Evolutionary conservation across 305 asterid genomes (phyloP).

Genomic region (Plantago lanceolata): DNA sequence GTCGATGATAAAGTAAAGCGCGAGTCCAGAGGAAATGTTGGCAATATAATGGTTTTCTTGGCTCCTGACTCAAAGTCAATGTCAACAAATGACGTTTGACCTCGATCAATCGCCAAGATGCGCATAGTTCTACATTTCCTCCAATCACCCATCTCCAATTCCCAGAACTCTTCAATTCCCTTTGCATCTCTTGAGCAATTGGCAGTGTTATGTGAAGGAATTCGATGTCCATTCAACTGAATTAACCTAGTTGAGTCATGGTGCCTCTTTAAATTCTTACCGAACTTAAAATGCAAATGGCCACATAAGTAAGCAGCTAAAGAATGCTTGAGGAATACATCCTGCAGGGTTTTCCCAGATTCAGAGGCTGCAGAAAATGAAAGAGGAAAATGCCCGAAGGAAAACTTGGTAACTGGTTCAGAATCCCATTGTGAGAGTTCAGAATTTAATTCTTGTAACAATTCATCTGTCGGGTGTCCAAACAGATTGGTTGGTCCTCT

Average conservation of each 20-base stretch:
- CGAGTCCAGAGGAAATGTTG: constrained; percentile 82
- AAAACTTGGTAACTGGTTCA: constrained; percentile 54
- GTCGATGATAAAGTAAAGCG: constrained; percentile 47
- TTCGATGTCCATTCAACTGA: constrained; percentile 60
- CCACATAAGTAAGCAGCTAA: constrained; percentile 81
- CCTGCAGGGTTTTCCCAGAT: constrained; percentile 66
- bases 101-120: constrained; percentile 74
- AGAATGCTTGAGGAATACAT: constrained; percentile 47
- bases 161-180: constrained; percentile 68
- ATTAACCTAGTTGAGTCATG: constrained; percentile 49
- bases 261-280: constrained; percentile 70
- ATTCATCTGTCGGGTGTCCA: constrained; percentile 92
- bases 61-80: constrained; percentile 52
- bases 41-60: constrained; percentile 64
- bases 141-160: constrained; percentile 98
- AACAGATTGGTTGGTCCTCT: constrained; percentile 94
- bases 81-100: constrained; percentile 70
- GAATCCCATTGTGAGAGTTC: constrained; percentile 74
- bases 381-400: constrained; percentile 92
- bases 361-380: constrained; percentile 78
- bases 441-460: constrained; percentile 52
- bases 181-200: constrained; percentile 35
- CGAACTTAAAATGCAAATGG: constrained; percentile 77
- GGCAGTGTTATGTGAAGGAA: constrained; percentile 27
- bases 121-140: constrained; percentile 78